Conservation (phyloP, 1,284 basidiomycete genomes). For the Fistulinella cinereoalba region DNA sequence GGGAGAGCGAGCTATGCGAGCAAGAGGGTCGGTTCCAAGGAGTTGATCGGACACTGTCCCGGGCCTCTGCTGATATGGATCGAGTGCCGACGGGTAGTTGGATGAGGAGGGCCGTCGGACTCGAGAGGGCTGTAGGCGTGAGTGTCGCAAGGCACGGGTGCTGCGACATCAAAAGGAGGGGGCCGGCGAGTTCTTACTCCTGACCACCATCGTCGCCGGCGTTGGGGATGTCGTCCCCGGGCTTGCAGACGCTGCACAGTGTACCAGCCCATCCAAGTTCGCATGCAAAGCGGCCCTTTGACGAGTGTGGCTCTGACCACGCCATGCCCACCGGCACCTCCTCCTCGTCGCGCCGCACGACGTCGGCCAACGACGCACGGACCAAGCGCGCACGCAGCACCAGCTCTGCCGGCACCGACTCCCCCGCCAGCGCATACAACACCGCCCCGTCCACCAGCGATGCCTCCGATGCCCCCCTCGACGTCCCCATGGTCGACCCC, state of each 20-base stretch:
- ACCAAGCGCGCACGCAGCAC: constrained; percentile 34
- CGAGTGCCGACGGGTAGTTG: too few relatives aligned
- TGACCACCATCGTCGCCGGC: neutral
- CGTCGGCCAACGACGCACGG: constrained; percentile 21
- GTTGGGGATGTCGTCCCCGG: constrained; percentile 24
- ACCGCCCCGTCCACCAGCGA: constrained; percentile 36
- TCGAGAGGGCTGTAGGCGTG: too few relatives aligned
- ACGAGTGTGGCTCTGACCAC: constrained; percentile 29
- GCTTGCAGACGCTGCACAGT: constrained; percentile 26
- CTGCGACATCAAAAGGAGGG: too few relatives aligned
- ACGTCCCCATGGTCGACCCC: constrained; percentile 47
- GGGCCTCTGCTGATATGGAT: too few relatives aligned
- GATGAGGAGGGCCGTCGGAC: too few relatives aligned
- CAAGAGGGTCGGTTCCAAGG: too few relatives aligned
- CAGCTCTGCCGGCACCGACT: constrained; percentile 30
- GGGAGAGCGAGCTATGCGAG: too few relatives aligned
- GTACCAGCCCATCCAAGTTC: constrained; percentile 25
- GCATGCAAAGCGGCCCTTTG: constrained; percentile 33
- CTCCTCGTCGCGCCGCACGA: constrained; percentile 22
- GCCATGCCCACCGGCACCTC: constrained; percentile 32
- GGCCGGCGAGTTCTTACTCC: too few relatives aligned
- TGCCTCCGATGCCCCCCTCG: constrained; percentile 26
- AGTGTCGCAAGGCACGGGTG: too few relatives aligned
- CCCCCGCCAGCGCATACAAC: constrained; percentile 31
- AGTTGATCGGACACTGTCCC: too few relatives aligned